These are phyloP conservation scores for Globisporangium paroecandrum DNA, from an alignment of 352 stramenopile species.

Conservation along the genomic window DNA sequence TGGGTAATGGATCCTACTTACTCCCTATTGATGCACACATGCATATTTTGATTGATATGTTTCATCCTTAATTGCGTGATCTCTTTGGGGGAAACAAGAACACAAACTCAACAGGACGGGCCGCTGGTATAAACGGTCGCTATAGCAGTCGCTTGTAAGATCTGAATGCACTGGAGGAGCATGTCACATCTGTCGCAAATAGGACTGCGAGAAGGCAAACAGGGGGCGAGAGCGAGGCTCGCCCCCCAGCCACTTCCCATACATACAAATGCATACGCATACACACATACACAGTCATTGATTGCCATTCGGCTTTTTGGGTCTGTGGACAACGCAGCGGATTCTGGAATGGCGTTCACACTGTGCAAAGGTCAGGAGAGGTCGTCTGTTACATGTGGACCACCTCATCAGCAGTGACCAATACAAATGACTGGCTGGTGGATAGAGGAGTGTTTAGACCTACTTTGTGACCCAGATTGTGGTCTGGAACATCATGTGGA, in stretches of 20 bases:
- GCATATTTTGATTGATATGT: slow-evolving; percentile 25
- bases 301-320: not conserved
- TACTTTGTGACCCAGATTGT: slow-evolving; percentile 3
- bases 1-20: not conserved
- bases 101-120: slow-evolving; percentile 83
- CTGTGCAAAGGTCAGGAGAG: not conserved
- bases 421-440: slow-evolving; percentile 18
- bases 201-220: slow-evolving; percentile 49
- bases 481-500: not conserved
- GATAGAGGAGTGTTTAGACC: not conserved
- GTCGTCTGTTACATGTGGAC: not conserved
- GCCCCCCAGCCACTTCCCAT: not conserved
- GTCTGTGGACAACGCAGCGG: not conserved
- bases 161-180: slow-evolving; percentile 50
- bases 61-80: slow-evolving; percentile 79
- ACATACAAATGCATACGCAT: slow-evolving; percentile 3
- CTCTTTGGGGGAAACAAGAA: slow-evolving; percentile 61
- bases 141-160: slow-evolving; percentile 87
- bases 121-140: slow-evolving; percentile 81
- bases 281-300: not conserved
- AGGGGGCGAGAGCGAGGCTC: too few relatives aligned
- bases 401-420: not conserved
- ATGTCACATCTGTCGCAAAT: slow-evolving; percentile 81
- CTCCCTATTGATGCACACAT: not conserved
- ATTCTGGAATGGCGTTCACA: not conserved